Conservation (phyloP, 2,329 filamentous ascomycete species). For the Aspergillus sp. region DNA sequence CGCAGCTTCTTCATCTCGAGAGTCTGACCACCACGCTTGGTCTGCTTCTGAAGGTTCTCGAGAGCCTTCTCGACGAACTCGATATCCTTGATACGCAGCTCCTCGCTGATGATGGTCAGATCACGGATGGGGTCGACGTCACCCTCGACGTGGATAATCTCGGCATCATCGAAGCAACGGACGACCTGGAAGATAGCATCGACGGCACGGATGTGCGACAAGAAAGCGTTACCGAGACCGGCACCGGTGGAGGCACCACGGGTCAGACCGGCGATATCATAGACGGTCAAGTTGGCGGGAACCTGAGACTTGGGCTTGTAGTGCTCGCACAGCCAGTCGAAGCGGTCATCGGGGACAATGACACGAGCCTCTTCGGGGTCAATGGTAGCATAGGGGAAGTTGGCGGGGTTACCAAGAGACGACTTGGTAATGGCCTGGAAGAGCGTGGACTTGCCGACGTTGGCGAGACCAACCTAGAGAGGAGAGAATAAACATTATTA, state of each 20-base stretch:
- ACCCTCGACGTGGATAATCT: slow-evolving; percentile 99
- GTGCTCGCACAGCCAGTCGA: slow-evolving; percentile 92
- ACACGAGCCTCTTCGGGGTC: slow-evolving; percentile 98
- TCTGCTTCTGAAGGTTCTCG: slow-evolving; percentile 91
- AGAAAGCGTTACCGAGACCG: slow-evolving; percentile 94
- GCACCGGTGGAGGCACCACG: slow-evolving; percentile 95
- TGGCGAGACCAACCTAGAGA: slow-evolving; percentile 87
- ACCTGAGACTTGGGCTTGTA: slow-evolving; percentile 97
- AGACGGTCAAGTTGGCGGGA: slow-evolving; percentile 96
- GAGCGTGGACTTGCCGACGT: slow-evolving; percentile 98
- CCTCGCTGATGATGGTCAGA: slow-evolving; percentile 93
- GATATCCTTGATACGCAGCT: slow-evolving; percentile 96
- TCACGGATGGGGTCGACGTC: slow-evolving; percentile 95
- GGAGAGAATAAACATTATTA: slow-evolving; percentile 15
- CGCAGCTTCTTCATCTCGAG: slow-evolving; percentile 97
- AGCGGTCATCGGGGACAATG: slow-evolving; percentile 92
- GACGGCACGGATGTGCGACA: slow-evolving; percentile 97
- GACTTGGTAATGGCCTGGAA: slow-evolving; percentile 99
- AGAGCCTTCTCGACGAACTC: slow-evolving; percentile 97
- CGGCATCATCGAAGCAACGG: slow-evolving; percentile 95
- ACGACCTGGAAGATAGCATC: slow-evolving; percentile 98
- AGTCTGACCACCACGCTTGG: slow-evolving; percentile 87
- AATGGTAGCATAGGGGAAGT: slow-evolving; percentile 99
- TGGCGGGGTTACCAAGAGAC: slow-evolving; percentile 95
- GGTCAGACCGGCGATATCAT: slow-evolving; percentile 97